Evolutionary conservation across 176 grass and related monocot genomes (phyloP).

Genomic region (Phragmites australis): DNA sequence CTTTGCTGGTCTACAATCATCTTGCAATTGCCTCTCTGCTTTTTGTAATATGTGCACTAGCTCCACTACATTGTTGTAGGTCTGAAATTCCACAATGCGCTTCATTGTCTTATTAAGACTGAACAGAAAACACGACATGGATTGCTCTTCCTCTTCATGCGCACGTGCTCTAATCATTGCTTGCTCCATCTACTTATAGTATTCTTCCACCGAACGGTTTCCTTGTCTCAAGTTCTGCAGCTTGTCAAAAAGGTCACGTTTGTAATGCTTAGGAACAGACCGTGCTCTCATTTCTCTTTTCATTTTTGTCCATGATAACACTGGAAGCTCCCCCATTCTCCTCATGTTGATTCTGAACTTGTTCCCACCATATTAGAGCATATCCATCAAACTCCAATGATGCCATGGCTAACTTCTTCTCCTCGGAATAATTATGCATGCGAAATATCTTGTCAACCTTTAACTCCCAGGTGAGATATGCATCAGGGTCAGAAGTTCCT

Average conservation of each 20-base stretch:
- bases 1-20: too few species aligned
- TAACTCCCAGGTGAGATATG: too few species aligned
- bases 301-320: background rate
- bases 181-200: background rate
- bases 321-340: background rate
- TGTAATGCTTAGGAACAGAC: background rate
- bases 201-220: background rate
- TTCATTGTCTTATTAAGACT: background rate
- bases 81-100: slow-evolving; percentile 1
- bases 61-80: slow-evolving; percentile 3
- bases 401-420: too few species aligned
- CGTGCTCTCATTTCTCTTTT: background rate
- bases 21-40: too few species aligned
- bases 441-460: too few species aligned
- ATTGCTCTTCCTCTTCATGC: background rate
- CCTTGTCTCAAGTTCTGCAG: background rate
- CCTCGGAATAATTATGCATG: too few species aligned
- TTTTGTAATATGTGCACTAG: background rate
- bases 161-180: background rate
- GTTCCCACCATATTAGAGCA: background rate
- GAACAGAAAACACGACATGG: slow-evolving; percentile 4
- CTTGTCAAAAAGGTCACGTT: background rate
- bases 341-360: background rate
- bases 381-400: too few species aligned
- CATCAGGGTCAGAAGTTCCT: background rate